These are phyloP conservation scores for Phytophthora syringae DNA, from an alignment of 352 stramenopile genomes.

Conservation along the genomic window DNA sequence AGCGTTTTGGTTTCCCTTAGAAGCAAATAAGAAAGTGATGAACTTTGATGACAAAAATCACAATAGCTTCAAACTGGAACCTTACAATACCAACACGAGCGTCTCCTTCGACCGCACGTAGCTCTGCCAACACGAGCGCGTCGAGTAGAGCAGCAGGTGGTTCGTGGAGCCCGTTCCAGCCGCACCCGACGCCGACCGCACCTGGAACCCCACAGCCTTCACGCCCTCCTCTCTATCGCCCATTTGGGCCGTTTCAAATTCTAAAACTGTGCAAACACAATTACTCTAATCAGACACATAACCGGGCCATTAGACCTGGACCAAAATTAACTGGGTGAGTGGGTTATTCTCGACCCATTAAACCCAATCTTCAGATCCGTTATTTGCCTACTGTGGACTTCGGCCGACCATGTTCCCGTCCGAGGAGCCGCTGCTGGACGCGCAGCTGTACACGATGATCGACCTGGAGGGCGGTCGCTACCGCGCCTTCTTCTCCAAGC, in stretches of 20 bases:
- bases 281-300: too few relatives aligned
- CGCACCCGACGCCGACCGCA: slow-evolving; percentile 45
- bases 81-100: slow-evolving; percentile 58
- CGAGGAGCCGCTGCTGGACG: slow-evolving; percentile 33
- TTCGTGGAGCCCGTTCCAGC: slow-evolving; percentile 37
- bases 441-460: slow-evolving; percentile 67
- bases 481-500: slow-evolving; percentile 62
- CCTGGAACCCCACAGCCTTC: slow-evolving; percentile 41
- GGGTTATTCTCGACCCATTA: too few relatives aligned
- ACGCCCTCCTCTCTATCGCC: slow-evolving; percentile 10
- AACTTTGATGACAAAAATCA: not conserved
- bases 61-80: not conserved
- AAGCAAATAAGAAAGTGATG: not conserved
- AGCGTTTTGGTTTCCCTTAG: slow-evolving; percentile 67
- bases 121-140: slow-evolving; percentile 64
- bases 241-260: too few relatives aligned
- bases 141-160: slow-evolving; percentile 65
- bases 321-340: too few relatives aligned
- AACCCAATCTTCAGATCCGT: too few relatives aligned
- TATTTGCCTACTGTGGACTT: too few relatives aligned
- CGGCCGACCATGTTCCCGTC: too few relatives aligned
- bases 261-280: too few relatives aligned
- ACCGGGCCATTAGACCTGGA: too few relatives aligned
- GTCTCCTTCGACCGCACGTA: slow-evolving; percentile 57
- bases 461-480: slow-evolving; percentile 66